These are phyloP conservation scores for Fraxinus velutina DNA, from an alignment of 305 asterid genomes.

Conservation along the genomic window DNA sequence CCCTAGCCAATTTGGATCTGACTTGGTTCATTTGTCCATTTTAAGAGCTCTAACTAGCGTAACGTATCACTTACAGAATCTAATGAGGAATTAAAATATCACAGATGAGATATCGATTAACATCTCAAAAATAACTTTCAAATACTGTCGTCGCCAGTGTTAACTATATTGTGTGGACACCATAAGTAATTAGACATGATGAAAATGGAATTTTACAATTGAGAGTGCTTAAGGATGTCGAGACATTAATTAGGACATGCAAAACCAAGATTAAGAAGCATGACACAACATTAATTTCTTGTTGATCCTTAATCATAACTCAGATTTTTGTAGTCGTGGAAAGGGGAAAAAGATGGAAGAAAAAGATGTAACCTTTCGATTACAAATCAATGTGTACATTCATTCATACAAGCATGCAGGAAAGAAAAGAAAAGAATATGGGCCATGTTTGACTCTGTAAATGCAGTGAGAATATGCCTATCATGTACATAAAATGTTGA, in stretches of 20 bases:
- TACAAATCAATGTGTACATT: slow-evolving; percentile 5
- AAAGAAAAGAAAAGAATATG: not conserved
- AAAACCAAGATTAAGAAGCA: slow-evolving; percentile 6
- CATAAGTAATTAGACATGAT: not conserved
- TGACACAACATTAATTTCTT: not conserved
- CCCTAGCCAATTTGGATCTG: not conserved
- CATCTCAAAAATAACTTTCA: not conserved
- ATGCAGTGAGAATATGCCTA: not conserved
- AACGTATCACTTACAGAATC: not conserved
- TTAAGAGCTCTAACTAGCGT: not conserved
- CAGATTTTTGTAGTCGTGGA: slow-evolving; percentile 28
- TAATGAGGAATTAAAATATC: not conserved
- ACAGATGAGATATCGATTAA: not conserved
- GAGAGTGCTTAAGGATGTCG: slow-evolving; percentile 23
- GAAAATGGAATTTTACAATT: slow-evolving; percentile 25
- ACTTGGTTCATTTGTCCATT: not conserved
- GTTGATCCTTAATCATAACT: slow-evolving; percentile 18
- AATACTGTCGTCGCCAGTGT: not conserved
- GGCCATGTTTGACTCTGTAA: not conserved
- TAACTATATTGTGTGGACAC: not conserved
- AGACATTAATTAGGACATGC: slow-evolving; percentile 21
- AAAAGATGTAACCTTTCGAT: slow-evolving; percentile 20
- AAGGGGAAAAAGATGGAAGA: not conserved
- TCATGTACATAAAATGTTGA: not conserved
- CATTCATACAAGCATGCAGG: slow-evolving; percentile 38